Evolutionary conservation across 1,139 yeast species (phyloP).

Genomic region (Suhomyces coccinellae): DNA sequence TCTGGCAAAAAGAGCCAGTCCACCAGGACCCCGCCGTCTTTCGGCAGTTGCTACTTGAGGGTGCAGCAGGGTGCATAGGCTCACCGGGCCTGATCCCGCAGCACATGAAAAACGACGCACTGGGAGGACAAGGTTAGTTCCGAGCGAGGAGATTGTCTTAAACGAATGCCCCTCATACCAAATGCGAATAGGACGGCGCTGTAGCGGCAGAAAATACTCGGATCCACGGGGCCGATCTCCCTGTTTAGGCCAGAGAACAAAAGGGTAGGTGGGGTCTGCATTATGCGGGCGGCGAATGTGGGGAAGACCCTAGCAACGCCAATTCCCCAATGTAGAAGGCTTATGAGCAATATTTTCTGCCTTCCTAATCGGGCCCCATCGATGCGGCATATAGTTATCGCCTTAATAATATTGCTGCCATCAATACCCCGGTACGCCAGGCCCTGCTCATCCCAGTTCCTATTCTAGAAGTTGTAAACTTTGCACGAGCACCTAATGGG

Average conservation of each 20-base stretch:
- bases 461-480: background rate
- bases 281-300: constrained; percentile 1
- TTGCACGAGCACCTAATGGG: background rate
- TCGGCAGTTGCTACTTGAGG: no score
- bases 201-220: background rate
- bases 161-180: background rate
- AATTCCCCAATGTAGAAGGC: constrained; percentile 2
- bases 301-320: constrained; percentile 4
- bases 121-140: background rate
- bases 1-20: no score
- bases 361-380: background rate
- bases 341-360: constrained; percentile 1
- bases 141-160: background rate
- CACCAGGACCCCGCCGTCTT: no score
- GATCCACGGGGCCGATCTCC: constrained; percentile 1
- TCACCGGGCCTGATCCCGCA: background rate
- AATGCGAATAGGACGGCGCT: background rate
- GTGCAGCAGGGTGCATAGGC: background rate
- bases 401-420: background rate
- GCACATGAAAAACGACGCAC: background rate
- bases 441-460: background rate
- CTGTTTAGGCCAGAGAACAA: constrained; percentile 1
- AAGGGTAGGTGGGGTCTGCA: background rate
- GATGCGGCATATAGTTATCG: background rate
- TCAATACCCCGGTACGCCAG: background rate